Percentiles rank a stretch among this genome's conserved stretches.
Conservation (phyloP, 768 basidiomycete genomes). For the Mrakia frigida region DNA sequence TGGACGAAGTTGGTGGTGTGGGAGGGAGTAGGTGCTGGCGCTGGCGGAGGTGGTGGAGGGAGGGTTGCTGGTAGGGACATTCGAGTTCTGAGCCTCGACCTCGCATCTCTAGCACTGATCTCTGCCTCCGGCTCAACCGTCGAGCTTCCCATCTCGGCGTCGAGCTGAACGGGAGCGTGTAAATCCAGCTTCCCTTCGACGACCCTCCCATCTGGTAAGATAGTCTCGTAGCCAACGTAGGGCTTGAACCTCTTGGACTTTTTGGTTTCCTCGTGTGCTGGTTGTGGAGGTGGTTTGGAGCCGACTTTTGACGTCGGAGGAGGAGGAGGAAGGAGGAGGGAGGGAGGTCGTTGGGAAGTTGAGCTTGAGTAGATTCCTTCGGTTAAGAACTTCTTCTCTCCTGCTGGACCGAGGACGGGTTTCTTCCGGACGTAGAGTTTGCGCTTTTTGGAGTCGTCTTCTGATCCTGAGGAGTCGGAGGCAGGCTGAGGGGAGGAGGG, state of each 20-base stretch:
- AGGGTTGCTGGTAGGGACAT: not conserved
- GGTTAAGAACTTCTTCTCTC: conserved; percentile 2
- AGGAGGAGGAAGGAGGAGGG: not conserved
- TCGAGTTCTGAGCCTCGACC: not conserved
- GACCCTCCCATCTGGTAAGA: conserved; percentile 21
- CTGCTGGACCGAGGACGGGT: conserved; percentile 7
- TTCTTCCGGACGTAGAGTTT: conserved; percentile 1
- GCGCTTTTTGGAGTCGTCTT: not conserved
- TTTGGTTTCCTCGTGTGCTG: not conserved
- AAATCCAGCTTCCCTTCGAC: conserved; percentile 17
- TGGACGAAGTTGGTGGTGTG: not conserved
- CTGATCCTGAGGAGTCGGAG: not conserved
- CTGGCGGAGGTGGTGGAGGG: not conserved
- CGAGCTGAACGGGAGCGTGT: not conserved
- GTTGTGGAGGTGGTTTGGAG: not conserved
- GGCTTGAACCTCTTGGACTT: not conserved
- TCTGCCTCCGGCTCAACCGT: not conserved
- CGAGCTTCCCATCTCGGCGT: not conserved
- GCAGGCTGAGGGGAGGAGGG: not conserved
- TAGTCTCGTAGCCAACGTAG: not conserved
- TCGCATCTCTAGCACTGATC: not conserved
- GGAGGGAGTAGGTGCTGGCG: not conserved
- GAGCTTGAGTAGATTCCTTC: conserved; percentile 15
- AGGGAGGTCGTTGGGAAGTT: not conserved
- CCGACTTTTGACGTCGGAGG: too few relatives aligned